Evolutionary conservation across 495 filamentous ascomycete genomes (phyloP).

Genomic region (Hypoxylon subgilvum): DNA sequence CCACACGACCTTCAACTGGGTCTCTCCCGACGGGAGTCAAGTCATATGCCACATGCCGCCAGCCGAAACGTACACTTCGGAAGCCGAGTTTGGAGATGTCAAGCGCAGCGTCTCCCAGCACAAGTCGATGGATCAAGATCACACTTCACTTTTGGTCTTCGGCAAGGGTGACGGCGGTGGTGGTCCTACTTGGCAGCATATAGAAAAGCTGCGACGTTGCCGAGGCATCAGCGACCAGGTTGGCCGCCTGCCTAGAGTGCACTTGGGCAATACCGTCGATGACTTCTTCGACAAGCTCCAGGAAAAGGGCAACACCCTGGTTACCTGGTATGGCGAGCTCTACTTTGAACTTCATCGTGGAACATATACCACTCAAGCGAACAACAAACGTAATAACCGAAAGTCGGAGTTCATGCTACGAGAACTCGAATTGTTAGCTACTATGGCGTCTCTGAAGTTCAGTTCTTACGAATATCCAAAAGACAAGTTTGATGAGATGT

Average conservation of each 20-base stretch:
- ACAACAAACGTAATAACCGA: slow-evolving; percentile 94
- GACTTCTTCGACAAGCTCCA: slow-evolving; percentile 91
- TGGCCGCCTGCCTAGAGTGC: slow-evolving; percentile 81
- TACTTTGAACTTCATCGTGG: slow-evolving; percentile 97
- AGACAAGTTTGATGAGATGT: slow-evolving; percentile 87
- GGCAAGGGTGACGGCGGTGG: slow-evolving; percentile 96
- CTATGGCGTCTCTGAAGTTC: slow-evolving; percentile 75
- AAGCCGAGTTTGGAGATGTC: slow-evolving; percentile 94
- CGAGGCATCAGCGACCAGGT: slow-evolving; percentile 89
- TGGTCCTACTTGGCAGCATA: slow-evolving; percentile 88
- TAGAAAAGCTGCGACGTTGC: slow-evolving; percentile 95
- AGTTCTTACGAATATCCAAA: slow-evolving; percentile 88
- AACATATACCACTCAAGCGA: slow-evolving; percentile 95
- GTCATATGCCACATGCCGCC: slow-evolving; percentile 98
- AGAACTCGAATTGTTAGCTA: slow-evolving; percentile 87
- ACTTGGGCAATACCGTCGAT: slow-evolving; percentile 92
- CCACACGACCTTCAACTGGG: slow-evolving; percentile 98
- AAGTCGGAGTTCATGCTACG: slow-evolving; percentile 82
- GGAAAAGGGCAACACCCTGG: slow-evolving; percentile 75
- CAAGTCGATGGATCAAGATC: slow-evolving; percentile 91
- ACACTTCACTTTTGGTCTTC: slow-evolving; percentile 86
- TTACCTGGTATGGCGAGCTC: slow-evolving; percentile 97
- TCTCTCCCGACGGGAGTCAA: slow-evolving; percentile 90
- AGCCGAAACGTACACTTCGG: slow-evolving; percentile 90
- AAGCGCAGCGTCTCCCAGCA: slow-evolving; percentile 89